phyloP scores from a whole-genome alignment of 805 yeast genomes.

The Schwanniomyces yamadae region DNA sequence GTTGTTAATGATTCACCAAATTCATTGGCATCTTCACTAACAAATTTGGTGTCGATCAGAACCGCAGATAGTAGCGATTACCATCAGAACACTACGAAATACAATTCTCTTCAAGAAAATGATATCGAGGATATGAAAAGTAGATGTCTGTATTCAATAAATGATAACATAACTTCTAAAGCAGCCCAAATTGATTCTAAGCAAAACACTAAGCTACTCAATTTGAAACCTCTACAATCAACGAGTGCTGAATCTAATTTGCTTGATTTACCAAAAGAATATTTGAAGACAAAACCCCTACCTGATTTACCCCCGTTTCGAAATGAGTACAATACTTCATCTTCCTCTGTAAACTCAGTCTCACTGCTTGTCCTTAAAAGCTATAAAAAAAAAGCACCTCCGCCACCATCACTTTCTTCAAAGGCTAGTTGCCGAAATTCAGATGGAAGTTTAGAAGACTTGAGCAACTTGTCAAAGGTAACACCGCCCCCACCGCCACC shows the following conservation, averaged over 20 bases:
- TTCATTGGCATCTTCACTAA: constrained; percentile 23
- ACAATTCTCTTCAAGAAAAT: background rate
- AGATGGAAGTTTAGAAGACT: background rate
- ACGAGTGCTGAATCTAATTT: constrained; percentile 13
- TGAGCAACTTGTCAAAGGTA: background rate
- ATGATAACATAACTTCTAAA: background rate
- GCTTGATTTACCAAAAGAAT: constrained; percentile 36
- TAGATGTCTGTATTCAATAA: too few species aligned
- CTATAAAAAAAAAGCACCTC: constrained; percentile 35
- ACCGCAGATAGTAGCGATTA: constrained; percentile 35
- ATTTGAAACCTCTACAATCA: background rate
- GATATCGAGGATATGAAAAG: background rate
- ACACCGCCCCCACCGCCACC: constrained; percentile 40
- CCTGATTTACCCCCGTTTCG: constrained; percentile 16
- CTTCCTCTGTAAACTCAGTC: constrained; percentile 16
- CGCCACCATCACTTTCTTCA: constrained; percentile 38
- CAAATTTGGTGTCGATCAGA: constrained; percentile 36
- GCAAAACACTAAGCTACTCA: background rate
- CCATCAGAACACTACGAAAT: constrained; percentile 27
- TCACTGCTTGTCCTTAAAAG: constrained; percentile 29
- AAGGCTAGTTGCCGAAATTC: too few species aligned
- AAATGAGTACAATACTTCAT: constrained; percentile 9
- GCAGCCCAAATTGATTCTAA: background rate
- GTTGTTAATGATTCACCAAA: too few species aligned
- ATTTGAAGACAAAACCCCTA: constrained; percentile 19